A percentile compares a stretch with the other conserved stretches of the same genome.
These are phyloP conservation scores for Pezicula rhizophila DNA, from an alignment of 2,329 filamentous ascomycete species.

Conservation along the genomic window DNA sequence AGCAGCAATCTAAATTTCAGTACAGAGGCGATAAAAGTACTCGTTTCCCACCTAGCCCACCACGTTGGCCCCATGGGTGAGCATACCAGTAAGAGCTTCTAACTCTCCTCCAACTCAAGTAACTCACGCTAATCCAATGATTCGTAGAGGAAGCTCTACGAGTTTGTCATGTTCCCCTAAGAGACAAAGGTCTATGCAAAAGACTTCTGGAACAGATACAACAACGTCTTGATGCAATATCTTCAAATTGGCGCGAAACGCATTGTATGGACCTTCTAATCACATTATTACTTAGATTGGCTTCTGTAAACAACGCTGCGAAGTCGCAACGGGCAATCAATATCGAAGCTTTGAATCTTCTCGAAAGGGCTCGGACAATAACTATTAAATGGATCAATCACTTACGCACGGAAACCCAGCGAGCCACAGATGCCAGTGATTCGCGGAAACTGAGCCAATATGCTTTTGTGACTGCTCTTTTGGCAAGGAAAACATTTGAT, in stretches of 20 bases:
- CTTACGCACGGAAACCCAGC: constrained; percentile 39
- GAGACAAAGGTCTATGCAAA: constrained; percentile 41
- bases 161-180: constrained; percentile 41
- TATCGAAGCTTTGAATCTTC: constrained; percentile 19
- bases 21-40: constrained; percentile 38
- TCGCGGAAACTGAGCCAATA: constrained; percentile 36
- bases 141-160: constrained; percentile 27
- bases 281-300: constrained; percentile 40
- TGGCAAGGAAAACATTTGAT: constrained; percentile 44
- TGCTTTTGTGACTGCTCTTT: constrained; percentile 46
- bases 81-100: too few species aligned
- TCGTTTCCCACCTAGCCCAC: constrained; percentile 31
- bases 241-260: constrained; percentile 51
- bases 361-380: constrained; percentile 36
- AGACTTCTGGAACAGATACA: constrained; percentile 41
- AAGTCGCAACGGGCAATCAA: background rate
- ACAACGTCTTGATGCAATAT: constrained; percentile 38
- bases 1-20: constrained; percentile 54
- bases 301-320: constrained; percentile 14
- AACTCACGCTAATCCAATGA: too few species aligned
- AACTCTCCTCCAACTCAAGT: too few species aligned
- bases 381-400: constrained; percentile 43
- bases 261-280: constrained; percentile 52
- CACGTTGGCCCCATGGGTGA: too few species aligned
- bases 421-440: constrained; percentile 30